A percentile compares a stretch with the other conserved stretches of the same genome.
phyloP scores from a whole-genome alignment of 169 alveolate genomes.

The Cryptosporidium tyzzeri region DNA sequence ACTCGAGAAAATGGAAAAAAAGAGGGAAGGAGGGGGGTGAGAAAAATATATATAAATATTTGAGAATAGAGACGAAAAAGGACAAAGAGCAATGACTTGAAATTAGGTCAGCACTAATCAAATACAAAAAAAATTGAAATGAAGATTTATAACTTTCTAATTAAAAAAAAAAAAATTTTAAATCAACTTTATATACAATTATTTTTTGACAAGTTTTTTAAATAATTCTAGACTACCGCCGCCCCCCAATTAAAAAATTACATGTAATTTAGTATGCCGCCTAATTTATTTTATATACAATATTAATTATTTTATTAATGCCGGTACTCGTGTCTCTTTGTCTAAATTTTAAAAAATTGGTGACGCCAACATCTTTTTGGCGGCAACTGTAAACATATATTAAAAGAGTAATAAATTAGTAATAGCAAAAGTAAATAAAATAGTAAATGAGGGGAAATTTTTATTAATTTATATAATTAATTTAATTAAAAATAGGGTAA shows the following conservation, averaged over 20 bases:
- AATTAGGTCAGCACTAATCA: background rate
- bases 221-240: too few species aligned
- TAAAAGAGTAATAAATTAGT: background rate
- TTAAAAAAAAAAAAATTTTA: too few species aligned
- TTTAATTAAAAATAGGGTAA: background rate
- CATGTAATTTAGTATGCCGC: conserved; percentile 3
- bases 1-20: background rate
- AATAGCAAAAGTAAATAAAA: background rate
- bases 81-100: too few species aligned
- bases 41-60: too few species aligned
- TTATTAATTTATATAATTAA: background rate
- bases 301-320: background rate
- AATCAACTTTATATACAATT: too few species aligned
- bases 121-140: background rate
- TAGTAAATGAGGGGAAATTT: conserved; percentile 14
- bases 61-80: too few species aligned
- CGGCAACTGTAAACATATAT: background rate
- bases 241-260: background rate
- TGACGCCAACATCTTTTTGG: background rate
- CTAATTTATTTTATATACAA: background rate
- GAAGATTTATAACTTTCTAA: too few species aligned
- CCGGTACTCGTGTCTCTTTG: conserved; percentile 5
- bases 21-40: too few species aligned
- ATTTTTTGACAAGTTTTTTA: too few species aligned
- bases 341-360: background rate